These are phyloP conservation scores for Quercus wislizeni DNA, from an alignment of 306 rosid species.

Conservation along the genomic window DNA sequence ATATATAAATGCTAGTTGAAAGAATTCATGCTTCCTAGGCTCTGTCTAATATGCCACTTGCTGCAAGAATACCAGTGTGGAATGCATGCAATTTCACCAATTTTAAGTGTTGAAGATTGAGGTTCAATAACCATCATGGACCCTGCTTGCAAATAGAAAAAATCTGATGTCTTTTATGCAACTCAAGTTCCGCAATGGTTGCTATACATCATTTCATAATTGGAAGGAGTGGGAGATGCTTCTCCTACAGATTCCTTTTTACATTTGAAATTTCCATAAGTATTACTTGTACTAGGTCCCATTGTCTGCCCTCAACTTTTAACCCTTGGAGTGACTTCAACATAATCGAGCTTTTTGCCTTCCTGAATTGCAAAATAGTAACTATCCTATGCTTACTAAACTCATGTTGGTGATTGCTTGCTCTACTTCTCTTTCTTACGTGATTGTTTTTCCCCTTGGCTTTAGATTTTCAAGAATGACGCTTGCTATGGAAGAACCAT, in stretches of 20 bases:
- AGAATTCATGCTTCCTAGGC: not conserved
- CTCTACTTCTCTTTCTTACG: conserved; percentile 1
- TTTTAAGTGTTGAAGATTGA: not conserved
- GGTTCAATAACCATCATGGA: not conserved
- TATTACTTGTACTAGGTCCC: conserved; percentile 15
- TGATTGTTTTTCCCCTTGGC: conserved; percentile 22
- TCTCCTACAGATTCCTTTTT: not conserved
- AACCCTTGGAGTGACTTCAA: conserved; percentile 6
- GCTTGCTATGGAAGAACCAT: conserved; percentile 56
- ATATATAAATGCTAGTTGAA: too few species aligned
- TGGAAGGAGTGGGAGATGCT: conserved; percentile 8
- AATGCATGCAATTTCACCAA: not conserved
- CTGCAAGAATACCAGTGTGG: not conserved
- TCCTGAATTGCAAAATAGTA: conserved; percentile 12
- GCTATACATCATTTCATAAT: not conserved
- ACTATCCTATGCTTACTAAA: not conserved
- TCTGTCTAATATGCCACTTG: not conserved
- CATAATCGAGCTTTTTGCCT: conserved; percentile 9
- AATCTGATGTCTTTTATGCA: not conserved
- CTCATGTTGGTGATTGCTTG: not conserved
- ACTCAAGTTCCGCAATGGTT: not conserved
- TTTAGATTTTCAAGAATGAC: conserved; percentile 49
- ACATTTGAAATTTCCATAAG: not conserved
- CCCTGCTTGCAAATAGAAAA: not conserved
- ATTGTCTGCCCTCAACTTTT: conserved; percentile 10